Percentiles rank a stretch among this genome's conserved stretches.
These are phyloP conservation scores for Metschnikowia borealis DNA, from an alignment of 805 yeast genomes.

Conservation along the genomic window DNA sequence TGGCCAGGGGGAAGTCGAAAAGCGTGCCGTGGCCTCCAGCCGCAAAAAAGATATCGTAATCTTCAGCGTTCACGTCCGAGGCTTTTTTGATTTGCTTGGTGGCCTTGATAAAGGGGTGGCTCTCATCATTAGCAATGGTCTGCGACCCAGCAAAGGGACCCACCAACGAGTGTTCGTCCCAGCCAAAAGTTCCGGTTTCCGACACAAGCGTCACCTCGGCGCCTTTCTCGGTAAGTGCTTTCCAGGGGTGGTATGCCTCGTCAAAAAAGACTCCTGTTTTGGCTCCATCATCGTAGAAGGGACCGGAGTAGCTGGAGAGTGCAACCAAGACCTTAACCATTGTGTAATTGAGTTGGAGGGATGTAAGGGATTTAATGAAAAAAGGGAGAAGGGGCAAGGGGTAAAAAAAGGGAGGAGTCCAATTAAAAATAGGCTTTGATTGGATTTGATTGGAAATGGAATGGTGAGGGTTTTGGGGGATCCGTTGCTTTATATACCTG, in stretches of 20 bases:
- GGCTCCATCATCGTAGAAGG: conserved; percentile 54
- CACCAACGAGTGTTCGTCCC: conserved; percentile 52
- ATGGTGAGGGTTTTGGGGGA: background rate
- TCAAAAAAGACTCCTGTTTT: conserved; percentile 57
- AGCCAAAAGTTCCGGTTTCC: conserved; percentile 55
- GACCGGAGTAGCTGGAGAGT: conserved; percentile 38
- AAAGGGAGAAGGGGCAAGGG: too few relatives aligned
- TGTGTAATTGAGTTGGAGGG: background rate
- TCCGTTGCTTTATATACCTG: background rate
- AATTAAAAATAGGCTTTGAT: background rate
- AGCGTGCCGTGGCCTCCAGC: conserved; percentile 66
- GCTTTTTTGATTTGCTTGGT: conserved; percentile 45
- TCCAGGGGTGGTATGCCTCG: conserved; percentile 38
- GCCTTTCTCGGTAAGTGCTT: conserved; percentile 49
- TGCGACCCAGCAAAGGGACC: conserved; percentile 42
- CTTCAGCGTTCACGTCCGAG: conserved; percentile 43
- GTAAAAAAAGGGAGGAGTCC: too few relatives aligned
- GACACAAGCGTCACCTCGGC: conserved; percentile 54
- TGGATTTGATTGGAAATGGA: too few relatives aligned
- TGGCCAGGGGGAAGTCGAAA: conserved; percentile 55
- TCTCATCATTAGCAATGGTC: conserved; percentile 33
- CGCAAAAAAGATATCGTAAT: conserved; percentile 54
- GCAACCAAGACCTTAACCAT: conserved; percentile 43
- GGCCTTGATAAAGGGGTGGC: conserved; percentile 36
- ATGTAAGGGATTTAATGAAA: too few relatives aligned